phyloP scores from a whole-genome alignment of 495 filamentous ascomycete species.

The Neurospora sp. region DNA sequence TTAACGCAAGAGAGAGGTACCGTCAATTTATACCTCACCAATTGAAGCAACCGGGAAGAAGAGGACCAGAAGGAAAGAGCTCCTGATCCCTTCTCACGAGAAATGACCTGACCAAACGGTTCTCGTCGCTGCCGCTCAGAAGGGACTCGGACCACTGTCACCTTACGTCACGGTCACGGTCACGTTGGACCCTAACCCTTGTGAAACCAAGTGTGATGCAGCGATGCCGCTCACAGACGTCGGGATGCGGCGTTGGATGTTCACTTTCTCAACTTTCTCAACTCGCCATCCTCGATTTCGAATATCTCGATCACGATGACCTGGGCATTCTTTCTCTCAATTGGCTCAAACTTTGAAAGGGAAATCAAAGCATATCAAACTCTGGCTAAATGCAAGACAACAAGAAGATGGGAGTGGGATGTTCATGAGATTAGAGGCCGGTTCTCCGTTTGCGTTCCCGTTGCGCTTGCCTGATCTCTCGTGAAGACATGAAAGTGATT shows the following conservation, averaged over 20 bases:
- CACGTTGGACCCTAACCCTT: neutral
- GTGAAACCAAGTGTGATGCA: too few relatives aligned
- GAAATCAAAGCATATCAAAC: too few relatives aligned
- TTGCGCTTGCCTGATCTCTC: too few relatives aligned
- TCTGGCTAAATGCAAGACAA: too few relatives aligned
- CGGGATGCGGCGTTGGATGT: neutral
- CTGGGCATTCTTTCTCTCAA: too few relatives aligned
- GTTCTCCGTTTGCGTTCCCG: too few relatives aligned
- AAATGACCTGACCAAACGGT: neutral
- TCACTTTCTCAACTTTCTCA: neutral
- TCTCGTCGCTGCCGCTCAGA: neutral
- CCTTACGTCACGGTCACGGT: neutral
- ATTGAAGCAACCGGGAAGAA: neutral
- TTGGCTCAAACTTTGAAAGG: too few relatives aligned
- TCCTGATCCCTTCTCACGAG: neutral
- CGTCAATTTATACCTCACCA: neutral
- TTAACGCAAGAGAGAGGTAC: neutral
- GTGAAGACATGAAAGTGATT: too few relatives aligned
- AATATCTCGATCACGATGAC: too few relatives aligned
- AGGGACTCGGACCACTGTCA: neutral
- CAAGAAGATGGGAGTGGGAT: too few relatives aligned
- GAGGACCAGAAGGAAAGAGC: neutral
- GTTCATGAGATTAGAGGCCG: too few relatives aligned
- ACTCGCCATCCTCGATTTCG: too few relatives aligned
- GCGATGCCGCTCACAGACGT: neutral